Conservation (phyloP, 2,329 filamentous ascomycete genomes). For the Triangularia setosa region DNA sequence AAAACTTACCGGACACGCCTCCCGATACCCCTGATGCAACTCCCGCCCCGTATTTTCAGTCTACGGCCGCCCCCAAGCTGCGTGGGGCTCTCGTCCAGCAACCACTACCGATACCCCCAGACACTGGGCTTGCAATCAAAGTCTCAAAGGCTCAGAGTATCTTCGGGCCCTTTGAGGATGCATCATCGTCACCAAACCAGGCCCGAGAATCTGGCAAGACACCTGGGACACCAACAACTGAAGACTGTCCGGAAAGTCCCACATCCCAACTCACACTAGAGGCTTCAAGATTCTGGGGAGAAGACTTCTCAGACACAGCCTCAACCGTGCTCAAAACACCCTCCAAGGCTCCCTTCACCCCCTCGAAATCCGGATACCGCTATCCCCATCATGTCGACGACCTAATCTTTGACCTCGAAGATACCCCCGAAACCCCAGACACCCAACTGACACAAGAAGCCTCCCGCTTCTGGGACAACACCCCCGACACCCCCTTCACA, state of each 20-base stretch:
- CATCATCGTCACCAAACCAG: not conserved
- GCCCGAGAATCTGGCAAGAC: not conserved
- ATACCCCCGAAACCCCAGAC: not conserved
- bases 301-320: not conserved
- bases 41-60: not conserved
- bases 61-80: not conserved
- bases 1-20: not conserved
- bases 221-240: not conserved
- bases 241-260: not conserved
- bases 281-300: not conserved
- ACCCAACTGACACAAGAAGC: not conserved
- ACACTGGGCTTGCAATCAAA: not conserved
- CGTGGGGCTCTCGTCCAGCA: not conserved
- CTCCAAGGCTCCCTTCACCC: not conserved
- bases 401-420: not conserved
- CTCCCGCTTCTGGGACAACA: not conserved
- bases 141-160: not conserved
- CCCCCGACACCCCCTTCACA: not conserved
- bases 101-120: not conserved
- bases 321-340: not conserved
- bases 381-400: not conserved
- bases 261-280: not conserved
- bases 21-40: not conserved
- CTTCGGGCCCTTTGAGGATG: not conserved
- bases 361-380: not conserved